These are phyloP conservation scores for Leishmania tarentolae DNA, from an alignment of 208 protist genomes.

Conservation along the genomic window DNA sequence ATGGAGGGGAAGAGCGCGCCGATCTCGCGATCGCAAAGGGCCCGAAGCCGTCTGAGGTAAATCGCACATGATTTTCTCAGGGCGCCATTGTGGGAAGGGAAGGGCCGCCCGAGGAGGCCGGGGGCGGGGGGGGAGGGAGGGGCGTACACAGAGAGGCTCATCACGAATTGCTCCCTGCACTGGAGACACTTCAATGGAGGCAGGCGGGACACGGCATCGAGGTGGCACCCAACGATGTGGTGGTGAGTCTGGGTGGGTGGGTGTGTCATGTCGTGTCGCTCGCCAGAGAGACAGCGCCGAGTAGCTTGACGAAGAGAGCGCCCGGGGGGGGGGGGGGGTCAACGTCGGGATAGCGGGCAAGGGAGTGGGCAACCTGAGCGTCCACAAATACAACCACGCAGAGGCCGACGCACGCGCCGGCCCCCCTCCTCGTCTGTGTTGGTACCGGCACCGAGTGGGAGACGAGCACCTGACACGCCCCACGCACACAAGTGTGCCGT, in stretches of 20 bases:
- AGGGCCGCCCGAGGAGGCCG: too few species aligned
- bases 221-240: too few species aligned
- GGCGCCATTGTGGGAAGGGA: background rate
- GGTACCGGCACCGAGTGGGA: background rate
- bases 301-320: background rate
- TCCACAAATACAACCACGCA: background rate
- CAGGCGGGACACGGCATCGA: too few species aligned
- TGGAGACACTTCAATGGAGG: too few species aligned
- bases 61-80: background rate
- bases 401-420: background rate
- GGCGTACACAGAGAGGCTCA: too few species aligned
- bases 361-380: background rate
- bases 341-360: too few species aligned
- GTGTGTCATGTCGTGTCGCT: too few species aligned
- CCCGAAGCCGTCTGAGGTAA: background rate
- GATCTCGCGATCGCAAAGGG: background rate
- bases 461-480: background rate
- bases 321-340: too few species aligned
- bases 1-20: background rate
- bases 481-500: background rate
- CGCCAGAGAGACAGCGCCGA: too few species aligned
- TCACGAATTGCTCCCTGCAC: too few species aligned
- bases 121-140: too few species aligned
- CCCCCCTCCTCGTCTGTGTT: background rate
- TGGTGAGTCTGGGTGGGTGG: too few species aligned